Base-by-base conservation (phyloP, 768 basidiomycete genomes). In the Epithele typhae region DNA sequence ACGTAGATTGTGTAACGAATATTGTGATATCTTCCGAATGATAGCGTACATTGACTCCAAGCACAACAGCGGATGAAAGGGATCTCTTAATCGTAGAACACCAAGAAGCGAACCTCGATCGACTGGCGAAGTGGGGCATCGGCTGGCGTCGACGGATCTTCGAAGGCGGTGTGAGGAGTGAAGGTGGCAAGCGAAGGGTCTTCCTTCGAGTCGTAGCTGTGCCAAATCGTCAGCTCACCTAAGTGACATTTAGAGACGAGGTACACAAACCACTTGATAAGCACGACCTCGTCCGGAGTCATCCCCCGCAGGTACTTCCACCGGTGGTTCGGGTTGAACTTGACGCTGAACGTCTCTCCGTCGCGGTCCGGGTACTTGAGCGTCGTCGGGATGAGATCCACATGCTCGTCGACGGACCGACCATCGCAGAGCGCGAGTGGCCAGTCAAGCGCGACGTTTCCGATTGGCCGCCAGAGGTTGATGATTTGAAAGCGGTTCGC, bases 151-250 rank as follows among this genome's bases (percentile, higher is more conserved):
- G 66, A 64, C 2, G 76, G 73, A 48, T 84, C 81, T 24, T 67
- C 48, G 60, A 84, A 84, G 3, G 70, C 79, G n/a, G 77, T 79
- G 55, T 85, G 83, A 4, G 82, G 80, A 0, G 81, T 79, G 43
- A 82, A 72, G 12, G 68, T 55, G 0, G 81, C 77, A 14, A 78
- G 73, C 47, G 69, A 71, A 1, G 70, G 74, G 47, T 68, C 66
- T 14, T 64, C 47, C 40, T 47, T 47, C 17, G 66, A 67, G 40
- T 68, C 67, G 45, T 57, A 68, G 55, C 67, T 68, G 40, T 19
- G 45, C 51, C 15, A 30, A 18, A 19, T 24, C 1, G 18, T 19
- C 40, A 25, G n/a, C 39, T 25, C 27, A 40, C 42, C 22, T 11
- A 22, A 19, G 15, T 30, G 9, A 32, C 30, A 15, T 11, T 10